Base-by-base conservation (phyloP, 2,329 filamentous ascomycete genomes). In the Akanthomyces dipterigenus region DNA sequence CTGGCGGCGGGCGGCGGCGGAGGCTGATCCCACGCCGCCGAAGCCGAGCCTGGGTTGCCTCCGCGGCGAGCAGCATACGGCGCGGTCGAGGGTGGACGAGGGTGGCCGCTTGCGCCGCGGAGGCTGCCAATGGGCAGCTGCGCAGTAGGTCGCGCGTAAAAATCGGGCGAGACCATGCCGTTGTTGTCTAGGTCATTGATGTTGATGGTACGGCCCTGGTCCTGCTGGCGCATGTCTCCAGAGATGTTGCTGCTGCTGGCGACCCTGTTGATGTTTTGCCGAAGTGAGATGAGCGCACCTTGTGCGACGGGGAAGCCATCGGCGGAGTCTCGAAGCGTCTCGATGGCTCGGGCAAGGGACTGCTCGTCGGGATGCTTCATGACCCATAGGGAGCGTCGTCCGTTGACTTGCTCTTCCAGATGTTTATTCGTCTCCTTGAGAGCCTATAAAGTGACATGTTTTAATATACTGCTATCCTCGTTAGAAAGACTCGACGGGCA, bases 371-470 rank as follows among this genome's bases (percentile, higher is more conserved):
- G 64, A 56, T 73, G 70, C 62, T 72, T 73, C 66, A 70, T 71
- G 62, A 72, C 63, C 73, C 73, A 75, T 51, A 75, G 68, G 6
- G 71, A 69, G 51, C 70, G 73, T 5, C 72, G 68, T 48, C 70
- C 70, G 62, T 73, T 75, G 63, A 74, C 68, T 58, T 76, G 73
- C 28, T 71, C 71, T 63, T 76, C 71, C 6, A 76, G 67, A 31
- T 73, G 68, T 49, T 70, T 66, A 62, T 74, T 71, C 1, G 68
- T 71, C 9, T 67, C 66, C 34, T 73, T 70, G n/a, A 75, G 67
- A 14, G 67, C 65, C 73, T 75, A 12, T 22, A 1, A 12, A 45
- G n/a, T n/a, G 48, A 24, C 18, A 24, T 40, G n/a, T 55, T n/a
- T n/a, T 28, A 58, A 34, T 8, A 16, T 34, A 16, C 4, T 14